Evolutionary conservation across 345 rosid genomes (phyloP), one percentile per base, ranked within the genome.

Genomic region (Eutrema heterophyllum): DNA sequence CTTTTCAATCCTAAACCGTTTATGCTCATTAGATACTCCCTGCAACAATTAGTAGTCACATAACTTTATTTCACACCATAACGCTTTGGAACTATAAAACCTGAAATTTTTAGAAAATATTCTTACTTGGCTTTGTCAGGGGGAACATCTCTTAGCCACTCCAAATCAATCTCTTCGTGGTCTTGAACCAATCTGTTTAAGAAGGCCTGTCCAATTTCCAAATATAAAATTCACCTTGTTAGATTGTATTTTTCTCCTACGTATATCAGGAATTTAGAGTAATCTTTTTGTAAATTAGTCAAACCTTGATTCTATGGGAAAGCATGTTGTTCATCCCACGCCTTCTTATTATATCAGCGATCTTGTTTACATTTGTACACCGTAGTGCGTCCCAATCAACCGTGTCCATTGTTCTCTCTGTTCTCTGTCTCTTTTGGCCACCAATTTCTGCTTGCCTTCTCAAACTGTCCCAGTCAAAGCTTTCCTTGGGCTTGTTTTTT

Each of bases 121-220:
- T 21, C 80, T 84, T 86, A 94, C 98, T 94, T 94, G 71, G 96
- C 97, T 80, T 83, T 79, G 71, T 88, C 92, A 33, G 97, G 93
- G 2, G 90, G 87, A 56, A 89, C 83, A 70, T 89, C 92, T 75
- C 96, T 87, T 78, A 93, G 78, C 98, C 98, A 91, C 80, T 93
- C 98, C 39, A 93, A 83, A 74, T 91, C 88, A 30, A 84, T 67
- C 78, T 85, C 83, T 70, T 84, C 95, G 73, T 91, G 98, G 18
- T 91, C 87, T 64, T 50, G 77, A 35, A 84, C 85, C 66, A 91
- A 32, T 55, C 97, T 85, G 68, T 91, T 78, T 49, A 93, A 86
- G 79, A 93, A 93, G 48, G 73, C 97, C 98, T 93, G 86, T 84
- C 83, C 71, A 60, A 15, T 68, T 39, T 56, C 50, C 30, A 45